Evolutionary conservation across 495 filamentous ascomycete genomes (phyloP).

Genomic region (Tuber melanosporum): DNA sequence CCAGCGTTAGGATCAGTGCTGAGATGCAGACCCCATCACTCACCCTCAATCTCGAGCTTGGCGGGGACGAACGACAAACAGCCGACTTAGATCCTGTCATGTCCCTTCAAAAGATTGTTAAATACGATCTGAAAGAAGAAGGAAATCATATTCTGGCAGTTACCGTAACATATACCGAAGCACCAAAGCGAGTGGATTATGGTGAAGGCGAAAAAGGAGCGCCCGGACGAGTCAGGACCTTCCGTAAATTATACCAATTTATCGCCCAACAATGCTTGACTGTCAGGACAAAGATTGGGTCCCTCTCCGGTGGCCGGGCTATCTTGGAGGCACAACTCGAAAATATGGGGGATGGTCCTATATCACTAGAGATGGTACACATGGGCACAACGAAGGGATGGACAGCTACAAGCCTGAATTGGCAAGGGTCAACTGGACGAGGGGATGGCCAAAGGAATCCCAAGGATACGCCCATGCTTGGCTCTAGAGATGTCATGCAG

Average conservation of each 20-base stretch:
- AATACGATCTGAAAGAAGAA: constrained; percentile 86
- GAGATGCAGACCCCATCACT: constrained; percentile 89
- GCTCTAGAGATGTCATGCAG: constrained; percentile 81
- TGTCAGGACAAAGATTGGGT: constrained; percentile 78
- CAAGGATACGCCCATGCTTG: constrained; percentile 58
- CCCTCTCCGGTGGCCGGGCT: constrained; percentile 46
- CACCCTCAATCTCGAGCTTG: constrained; percentile 53
- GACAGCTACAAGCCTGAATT: constrained; percentile 49
- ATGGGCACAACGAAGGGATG: constrained; percentile 50
- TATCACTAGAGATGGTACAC: constrained; percentile 55
- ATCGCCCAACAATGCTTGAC: constrained; percentile 81
- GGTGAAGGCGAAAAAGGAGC: constrained; percentile 55
- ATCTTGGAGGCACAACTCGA: constrained; percentile 90
- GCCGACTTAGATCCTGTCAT: constrained; percentile 57
- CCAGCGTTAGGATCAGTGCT: constrained; percentile 71
- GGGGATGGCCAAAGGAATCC: constrained; percentile 22
- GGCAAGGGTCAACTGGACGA: constrained; percentile 45
- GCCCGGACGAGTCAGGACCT: constrained; percentile 70
- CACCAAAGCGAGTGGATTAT: constrained; percentile 38
- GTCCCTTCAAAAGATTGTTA: constrained; percentile 74
- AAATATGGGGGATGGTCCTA: constrained; percentile 69
- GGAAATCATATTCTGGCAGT: constrained; percentile 91
- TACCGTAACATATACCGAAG: constrained; percentile 67
- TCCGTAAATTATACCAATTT: constrained; percentile 95
- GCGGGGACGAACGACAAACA: constrained; percentile 40